A percentile compares a stretch with the other conserved stretches of the same genome.
These are phyloP conservation scores for Candida buenavistaensis DNA, from an alignment of 1,139 yeast species.

Conservation along the genomic window DNA sequence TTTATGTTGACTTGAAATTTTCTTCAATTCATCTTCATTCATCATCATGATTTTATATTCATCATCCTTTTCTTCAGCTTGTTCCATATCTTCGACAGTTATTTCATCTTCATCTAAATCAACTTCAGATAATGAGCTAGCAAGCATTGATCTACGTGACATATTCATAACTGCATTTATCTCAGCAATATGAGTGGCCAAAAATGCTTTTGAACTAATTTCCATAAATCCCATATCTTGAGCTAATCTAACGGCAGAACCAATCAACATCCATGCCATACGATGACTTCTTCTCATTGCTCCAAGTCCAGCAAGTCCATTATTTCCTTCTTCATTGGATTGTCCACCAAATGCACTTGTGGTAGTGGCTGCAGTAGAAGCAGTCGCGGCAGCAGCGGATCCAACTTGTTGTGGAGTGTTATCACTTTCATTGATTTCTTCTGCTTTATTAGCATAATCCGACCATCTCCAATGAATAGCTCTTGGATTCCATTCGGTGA, in stretches of 20 bases:
- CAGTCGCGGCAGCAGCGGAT: conserved; percentile 6
- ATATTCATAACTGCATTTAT: conserved; percentile 72
- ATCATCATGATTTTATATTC: conserved; percentile 34
- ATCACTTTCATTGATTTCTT: conserved; percentile 26
- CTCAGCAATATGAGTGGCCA: conserved; percentile 85
- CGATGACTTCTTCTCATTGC: conserved; percentile 86
- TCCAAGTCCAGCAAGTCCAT: conserved; percentile 65
- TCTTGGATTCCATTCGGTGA: conserved; percentile 94
- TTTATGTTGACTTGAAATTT: conserved; percentile 24
- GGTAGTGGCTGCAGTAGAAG: conserved; percentile 2
- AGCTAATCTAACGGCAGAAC: conserved; percentile 81
- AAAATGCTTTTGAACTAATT: conserved; percentile 66
- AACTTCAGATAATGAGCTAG: conserved; percentile 64
- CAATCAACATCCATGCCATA: conserved; percentile 93
- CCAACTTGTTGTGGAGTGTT: conserved; percentile 3
- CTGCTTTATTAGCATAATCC: conserved; percentile 76
- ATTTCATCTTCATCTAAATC: conserved; percentile 52
- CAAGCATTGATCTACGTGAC: conserved; percentile 66
- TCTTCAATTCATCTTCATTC: conserved; percentile 39
- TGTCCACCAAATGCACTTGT: conserved; percentile 6
- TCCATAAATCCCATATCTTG: conserved; percentile 85
- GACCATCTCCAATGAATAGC: conserved; percentile 90
- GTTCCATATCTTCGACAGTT: conserved; percentile 33
- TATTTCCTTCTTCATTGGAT: conserved; percentile 25
- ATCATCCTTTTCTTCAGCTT: conserved; percentile 27